Conservation (phyloP, 768 basidiomycete genomes). For the Gyrodon lividus region DNA sequence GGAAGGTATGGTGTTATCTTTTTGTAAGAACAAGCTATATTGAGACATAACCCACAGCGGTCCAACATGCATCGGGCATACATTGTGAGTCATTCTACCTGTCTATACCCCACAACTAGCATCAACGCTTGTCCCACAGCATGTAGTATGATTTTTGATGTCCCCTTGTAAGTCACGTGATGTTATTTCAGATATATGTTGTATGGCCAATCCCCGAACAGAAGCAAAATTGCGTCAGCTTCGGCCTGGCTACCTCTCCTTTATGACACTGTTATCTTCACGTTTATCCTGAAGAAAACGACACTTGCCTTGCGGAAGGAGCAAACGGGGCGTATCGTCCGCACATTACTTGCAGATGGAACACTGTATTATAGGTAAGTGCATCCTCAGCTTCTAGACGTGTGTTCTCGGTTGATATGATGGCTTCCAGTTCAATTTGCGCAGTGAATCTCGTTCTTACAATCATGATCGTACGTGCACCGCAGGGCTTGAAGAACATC, state of each 20-base stretch:
- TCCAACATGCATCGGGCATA: constrained; percentile 3
- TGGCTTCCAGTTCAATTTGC: constrained; percentile 35
- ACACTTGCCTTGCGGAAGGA: constrained; percentile 16
- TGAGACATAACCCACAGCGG: constrained; percentile 6
- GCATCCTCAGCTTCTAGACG: not conserved
- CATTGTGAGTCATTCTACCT: constrained; percentile 11
- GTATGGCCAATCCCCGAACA: constrained; percentile 1
- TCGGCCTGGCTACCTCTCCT: constrained; percentile 43
- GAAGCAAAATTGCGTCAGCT: constrained; percentile 28
- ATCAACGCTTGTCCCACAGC: constrained; percentile 23
- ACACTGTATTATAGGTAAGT: constrained; percentile 36
- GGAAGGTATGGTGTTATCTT: constrained; percentile 39
- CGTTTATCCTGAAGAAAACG: constrained; percentile 34
- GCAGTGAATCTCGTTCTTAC: constrained; percentile 38
- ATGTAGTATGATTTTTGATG: constrained; percentile 40
- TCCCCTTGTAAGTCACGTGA: constrained; percentile 18
- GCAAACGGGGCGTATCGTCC: constrained; percentile 17
- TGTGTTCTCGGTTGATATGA: not conserved
- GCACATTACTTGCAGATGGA: constrained; percentile 32
- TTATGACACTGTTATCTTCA: constrained; percentile 38
- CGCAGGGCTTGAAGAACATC: constrained; percentile 34
- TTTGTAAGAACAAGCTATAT: not conserved
- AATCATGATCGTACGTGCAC: constrained; percentile 37
- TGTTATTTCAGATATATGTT: not conserved
- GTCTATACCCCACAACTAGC: constrained; percentile 30